Percentiles rank a stretch among this genome's conserved stretches.
These are phyloP conservation scores for Fraxinus sp. DNA, from an alignment of 305 asterid genomes.

Conservation along the genomic window DNA sequence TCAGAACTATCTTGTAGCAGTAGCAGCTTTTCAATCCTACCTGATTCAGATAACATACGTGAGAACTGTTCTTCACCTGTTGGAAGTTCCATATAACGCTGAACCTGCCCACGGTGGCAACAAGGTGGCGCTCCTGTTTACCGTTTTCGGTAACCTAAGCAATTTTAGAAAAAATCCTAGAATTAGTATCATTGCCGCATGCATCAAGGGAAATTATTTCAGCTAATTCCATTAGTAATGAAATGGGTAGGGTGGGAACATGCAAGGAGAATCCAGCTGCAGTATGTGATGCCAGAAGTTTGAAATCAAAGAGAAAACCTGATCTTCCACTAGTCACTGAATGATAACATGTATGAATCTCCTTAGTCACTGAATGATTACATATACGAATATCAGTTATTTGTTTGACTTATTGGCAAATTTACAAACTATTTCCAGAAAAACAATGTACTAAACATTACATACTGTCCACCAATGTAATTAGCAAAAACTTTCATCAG, in stretches of 20 bases:
- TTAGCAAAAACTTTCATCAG: neutral
- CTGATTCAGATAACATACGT: conserved; percentile 78
- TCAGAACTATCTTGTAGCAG: conserved; percentile 85
- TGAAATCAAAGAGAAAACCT: neutral
- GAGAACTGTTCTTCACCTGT: conserved; percentile 89
- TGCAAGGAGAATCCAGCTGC: neutral
- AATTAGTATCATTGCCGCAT: conserved; percentile 6
- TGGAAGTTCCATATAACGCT: conserved; percentile 96
- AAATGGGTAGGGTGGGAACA: neutral
- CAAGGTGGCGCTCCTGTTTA: conserved; percentile 91
- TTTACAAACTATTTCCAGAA: neutral
- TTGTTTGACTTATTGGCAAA: neutral
- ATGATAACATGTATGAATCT: neutral
- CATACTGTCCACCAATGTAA: neutral
- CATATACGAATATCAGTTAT: neutral
- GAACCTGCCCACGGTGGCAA: conserved; percentile 94
- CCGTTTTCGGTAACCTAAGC: conserved; percentile 87
- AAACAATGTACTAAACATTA: neutral
- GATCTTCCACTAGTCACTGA: neutral
- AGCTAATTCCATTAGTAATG: neutral
- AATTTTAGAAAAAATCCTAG: conserved; percentile 10
- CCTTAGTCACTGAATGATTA: neutral
- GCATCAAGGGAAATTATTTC: neutral
- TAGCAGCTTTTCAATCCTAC: conserved; percentile 95
- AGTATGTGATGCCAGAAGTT: neutral